phyloP scores from a whole-genome alignment of 179 eudicot species.

The Patellifolia procumbens region DNA sequence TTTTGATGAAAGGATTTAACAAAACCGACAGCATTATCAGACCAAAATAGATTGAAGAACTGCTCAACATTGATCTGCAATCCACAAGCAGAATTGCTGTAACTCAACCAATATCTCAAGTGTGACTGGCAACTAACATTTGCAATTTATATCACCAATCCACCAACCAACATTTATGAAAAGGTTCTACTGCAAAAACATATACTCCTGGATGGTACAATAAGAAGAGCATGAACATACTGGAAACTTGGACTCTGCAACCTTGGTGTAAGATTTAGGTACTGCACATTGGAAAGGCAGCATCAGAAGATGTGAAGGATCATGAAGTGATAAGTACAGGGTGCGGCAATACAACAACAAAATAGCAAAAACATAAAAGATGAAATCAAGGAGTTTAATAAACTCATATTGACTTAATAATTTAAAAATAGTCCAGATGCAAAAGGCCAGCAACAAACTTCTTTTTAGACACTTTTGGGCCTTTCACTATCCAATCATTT shows the following conservation, averaged over 20 bases:
- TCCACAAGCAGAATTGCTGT: slow-evolving; percentile 13
- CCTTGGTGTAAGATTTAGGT: slow-evolving; percentile 59
- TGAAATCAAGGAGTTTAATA: background rate
- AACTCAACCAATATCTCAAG: background rate
- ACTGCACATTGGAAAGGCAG: slow-evolving; percentile 51
- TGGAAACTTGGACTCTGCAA: slow-evolving; percentile 83
- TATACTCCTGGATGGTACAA: background rate
- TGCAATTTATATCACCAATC: slow-evolving; percentile 11
- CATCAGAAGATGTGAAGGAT: slow-evolving; percentile 10
- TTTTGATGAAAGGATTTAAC: slow-evolving; percentile 61
- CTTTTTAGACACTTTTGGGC: background rate
- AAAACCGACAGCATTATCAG: slow-evolving; percentile 66
- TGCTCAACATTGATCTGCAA: slow-evolving; percentile 74
- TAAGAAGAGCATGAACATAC: slow-evolving; percentile 38
- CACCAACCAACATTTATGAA: no score
- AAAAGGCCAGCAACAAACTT: background rate
- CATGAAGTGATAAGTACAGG: background rate
- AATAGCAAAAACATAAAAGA: background rate
- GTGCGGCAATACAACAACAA: background rate
- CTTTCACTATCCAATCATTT: background rate
- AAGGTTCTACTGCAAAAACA: slow-evolving; percentile 1
- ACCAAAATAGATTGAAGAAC: slow-evolving; percentile 71
- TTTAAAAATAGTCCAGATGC: background rate
- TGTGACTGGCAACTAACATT: slow-evolving; percentile 1
- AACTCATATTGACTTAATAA: background rate